Evolutionary conservation across 1,139 yeast species (phyloP), one percentile per base, ranked within the genome.

Genomic region (Zhuliangozyma blackwelliae): DNA sequence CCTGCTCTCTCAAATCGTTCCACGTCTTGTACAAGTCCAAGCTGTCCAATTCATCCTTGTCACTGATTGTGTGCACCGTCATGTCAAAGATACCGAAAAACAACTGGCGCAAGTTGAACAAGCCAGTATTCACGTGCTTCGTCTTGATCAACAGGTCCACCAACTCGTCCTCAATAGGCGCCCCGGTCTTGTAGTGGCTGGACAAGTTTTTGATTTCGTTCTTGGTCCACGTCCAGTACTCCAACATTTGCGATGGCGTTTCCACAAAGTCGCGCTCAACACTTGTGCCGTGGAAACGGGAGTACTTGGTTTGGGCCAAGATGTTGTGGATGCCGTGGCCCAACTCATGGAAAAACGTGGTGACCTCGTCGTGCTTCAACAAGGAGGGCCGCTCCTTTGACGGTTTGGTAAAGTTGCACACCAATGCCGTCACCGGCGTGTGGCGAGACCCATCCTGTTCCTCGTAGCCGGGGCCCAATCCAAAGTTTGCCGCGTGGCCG

Each of bases 321-420:
- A 86, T 65, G 46, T 79, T 85, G 59, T 87, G 96, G 40, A 87
- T 82, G 39, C 95, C 96, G 54, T 87, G 96, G 23, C 96, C 96
- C 49, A 86, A 70, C 60, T 87, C 96, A 54, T 87, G 96, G 80
- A 87, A 87, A 50, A 87, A 82, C 0, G 95, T 87, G 22, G 80
- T 79, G 5, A 87, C 88, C 57, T 87, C 95, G 44, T 68, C 69
- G 55, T 86, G 95, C 52, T 82, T 82, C 49, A 87, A 70, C 46
- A 87, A 65, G 1, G 95, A 79, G 10, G 95, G 95, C 52, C 81
- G 83, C 8, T 68, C 74, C 25, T 68, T 62, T 2, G 86, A 72
- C 30, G 94, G 89, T 54, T 82, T 82, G 32, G 95, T 81, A 57
- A 87, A 86, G 61, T 86, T 87, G 65, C 95, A 86, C 30, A 87